phyloP scores from a whole-genome alignment of 352 stramenopile species.

The Globisporangium spinosum region DNA sequence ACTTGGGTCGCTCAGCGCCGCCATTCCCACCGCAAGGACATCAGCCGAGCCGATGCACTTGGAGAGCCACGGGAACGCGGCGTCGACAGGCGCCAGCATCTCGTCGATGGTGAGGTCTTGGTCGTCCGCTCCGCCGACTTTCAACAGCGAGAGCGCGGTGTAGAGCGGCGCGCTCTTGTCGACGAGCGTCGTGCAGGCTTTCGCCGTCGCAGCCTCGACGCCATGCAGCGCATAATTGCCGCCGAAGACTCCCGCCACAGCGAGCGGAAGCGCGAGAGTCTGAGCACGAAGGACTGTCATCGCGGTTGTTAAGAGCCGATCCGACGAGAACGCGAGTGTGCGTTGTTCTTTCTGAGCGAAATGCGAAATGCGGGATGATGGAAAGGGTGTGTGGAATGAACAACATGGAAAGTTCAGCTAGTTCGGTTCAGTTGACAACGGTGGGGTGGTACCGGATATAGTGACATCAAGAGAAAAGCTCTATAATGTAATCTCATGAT shows the following conservation, averaged over 20 bases:
- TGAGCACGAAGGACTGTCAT: not conserved
- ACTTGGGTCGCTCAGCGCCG: slow-evolving; percentile 21
- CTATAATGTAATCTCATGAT: not conserved
- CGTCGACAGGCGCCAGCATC: slow-evolving; percentile 30
- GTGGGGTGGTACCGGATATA: not conserved
- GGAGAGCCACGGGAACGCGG: slow-evolving; percentile 33
- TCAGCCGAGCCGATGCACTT: slow-evolving; percentile 31
- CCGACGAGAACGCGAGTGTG: too few relatives aligned
- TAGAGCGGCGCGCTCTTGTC: slow-evolving; percentile 19
- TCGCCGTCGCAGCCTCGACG: not conserved
- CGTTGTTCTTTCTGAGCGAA: not conserved
- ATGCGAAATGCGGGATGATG: not conserved
- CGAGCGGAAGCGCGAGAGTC: not conserved
- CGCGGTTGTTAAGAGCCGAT: not conserved
- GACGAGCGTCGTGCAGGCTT: slow-evolving; percentile 18
- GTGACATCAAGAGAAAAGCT: not conserved
- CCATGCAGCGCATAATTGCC: not conserved
- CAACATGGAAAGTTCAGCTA: not conserved
- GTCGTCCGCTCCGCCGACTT: slow-evolving; percentile 14
- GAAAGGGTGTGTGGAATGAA: not conserved
- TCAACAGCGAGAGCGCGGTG: slow-evolving; percentile 25
- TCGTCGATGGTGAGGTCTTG: slow-evolving; percentile 26
- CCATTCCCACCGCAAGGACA: slow-evolving; percentile 25
- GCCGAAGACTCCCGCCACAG: not conserved
- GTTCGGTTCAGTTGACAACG: not conserved